These are phyloP conservation scores for Arxiozyma slooffiae DNA, from an alignment of 1,139 yeast genomes.

Conservation along the genomic window DNA sequence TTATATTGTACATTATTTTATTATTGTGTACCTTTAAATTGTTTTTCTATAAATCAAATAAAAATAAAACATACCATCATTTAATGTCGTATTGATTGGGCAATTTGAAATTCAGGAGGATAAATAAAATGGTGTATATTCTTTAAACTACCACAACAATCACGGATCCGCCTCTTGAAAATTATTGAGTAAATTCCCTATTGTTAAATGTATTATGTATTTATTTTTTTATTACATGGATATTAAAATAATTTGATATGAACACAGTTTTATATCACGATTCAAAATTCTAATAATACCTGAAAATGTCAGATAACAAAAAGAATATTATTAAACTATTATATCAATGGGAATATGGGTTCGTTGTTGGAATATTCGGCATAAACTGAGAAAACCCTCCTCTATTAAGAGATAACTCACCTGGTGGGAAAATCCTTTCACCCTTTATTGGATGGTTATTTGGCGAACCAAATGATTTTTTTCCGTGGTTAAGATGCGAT, in stretches of 20 bases:
- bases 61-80: too few relatives aligned
- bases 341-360: slow-evolving; percentile 20
- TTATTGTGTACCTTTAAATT: too few relatives aligned
- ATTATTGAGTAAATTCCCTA: not conserved
- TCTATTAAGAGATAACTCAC: not conserved
- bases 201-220: too few relatives aligned
- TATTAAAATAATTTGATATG: too few relatives aligned
- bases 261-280: too few relatives aligned
- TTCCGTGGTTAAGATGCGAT: not conserved
- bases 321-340: too few relatives aligned
- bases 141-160: not conserved
- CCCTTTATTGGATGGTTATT: not conserved
- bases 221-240: not conserved
- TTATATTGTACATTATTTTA: too few relatives aligned
- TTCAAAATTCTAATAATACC: too few relatives aligned
- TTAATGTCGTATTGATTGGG: not conserved
- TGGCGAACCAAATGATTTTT: not conserved
- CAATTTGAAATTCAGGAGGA: not conserved
- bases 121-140: too few relatives aligned
- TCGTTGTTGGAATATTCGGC: slow-evolving; percentile 20
- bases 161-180: not conserved
- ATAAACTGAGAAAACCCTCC: slow-evolving; percentile 27
- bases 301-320: not conserved
- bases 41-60: not conserved
- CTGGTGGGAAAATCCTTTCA: not conserved